phyloP scores from a whole-genome alignment of 2,329 filamentous ascomycete genomes.

The Paraphaeosphaeria sporulosa region DNA sequence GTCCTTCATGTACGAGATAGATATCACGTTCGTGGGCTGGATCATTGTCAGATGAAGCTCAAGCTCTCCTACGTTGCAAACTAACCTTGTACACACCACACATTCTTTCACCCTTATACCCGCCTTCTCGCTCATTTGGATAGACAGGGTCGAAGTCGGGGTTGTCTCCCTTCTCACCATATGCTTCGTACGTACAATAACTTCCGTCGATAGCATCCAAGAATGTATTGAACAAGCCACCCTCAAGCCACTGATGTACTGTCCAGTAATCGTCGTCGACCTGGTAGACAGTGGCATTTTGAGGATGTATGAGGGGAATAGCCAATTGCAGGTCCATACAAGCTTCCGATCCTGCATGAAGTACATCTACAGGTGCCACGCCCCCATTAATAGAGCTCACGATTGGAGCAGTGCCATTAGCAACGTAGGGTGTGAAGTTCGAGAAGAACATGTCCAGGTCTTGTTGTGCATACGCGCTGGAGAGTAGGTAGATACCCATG shows the following conservation, averaged over 20 bases:
- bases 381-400: conserved; percentile 59
- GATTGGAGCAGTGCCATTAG: conserved; percentile 53
- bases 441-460: conserved; percentile 60
- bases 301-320: conserved; percentile 24
- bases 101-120: conserved; percentile 58
- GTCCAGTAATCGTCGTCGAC: conserved; percentile 20
- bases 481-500: conserved; percentile 35
- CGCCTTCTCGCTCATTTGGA: conserved; percentile 56
- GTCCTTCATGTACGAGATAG: conserved; percentile 64
- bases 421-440: conserved; percentile 53
- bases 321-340: conserved; percentile 24
- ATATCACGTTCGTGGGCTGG: conserved; percentile 63
- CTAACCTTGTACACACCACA: conserved; percentile 56
- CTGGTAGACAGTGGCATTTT: conserved; percentile 22
- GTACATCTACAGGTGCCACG: conserved; percentile 1
- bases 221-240: conserved; percentile 11
- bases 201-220: conserved; percentile 11
- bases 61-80: background rate
- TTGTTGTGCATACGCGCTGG: conserved; percentile 58
- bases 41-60: background rate
- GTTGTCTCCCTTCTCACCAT: conserved; percentile 56
- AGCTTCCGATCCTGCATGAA: conserved; percentile 15
- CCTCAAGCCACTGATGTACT: conserved; percentile 7
- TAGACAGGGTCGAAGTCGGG: conserved; percentile 60
- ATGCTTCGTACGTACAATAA: conserved; percentile 61